Evolutionary conservation across 306 rosid species (phyloP).

Genomic region (Pueraria montana): DNA sequence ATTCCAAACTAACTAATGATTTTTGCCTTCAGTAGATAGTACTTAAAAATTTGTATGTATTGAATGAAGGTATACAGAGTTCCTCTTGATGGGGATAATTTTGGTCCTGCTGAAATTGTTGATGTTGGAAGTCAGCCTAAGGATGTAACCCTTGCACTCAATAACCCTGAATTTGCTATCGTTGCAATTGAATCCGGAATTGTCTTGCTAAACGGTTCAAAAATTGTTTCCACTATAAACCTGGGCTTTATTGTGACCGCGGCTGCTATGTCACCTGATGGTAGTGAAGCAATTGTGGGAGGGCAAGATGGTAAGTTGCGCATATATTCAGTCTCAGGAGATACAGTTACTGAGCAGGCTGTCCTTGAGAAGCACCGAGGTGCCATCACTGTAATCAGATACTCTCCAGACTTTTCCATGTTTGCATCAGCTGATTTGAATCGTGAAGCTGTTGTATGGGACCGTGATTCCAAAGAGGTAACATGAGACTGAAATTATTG

Average conservation of each 20-base stretch:
- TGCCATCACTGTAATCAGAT: constrained; percentile 79
- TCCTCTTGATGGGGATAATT: constrained; percentile 69
- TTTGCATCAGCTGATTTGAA: constrained; percentile 96
- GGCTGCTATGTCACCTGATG: constrained; percentile 84
- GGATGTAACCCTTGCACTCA: constrained; percentile 82
- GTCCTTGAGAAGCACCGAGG: constrained; percentile 98
- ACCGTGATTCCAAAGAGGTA: constrained; percentile 81
- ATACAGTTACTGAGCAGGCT: constrained; percentile 70
- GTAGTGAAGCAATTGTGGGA: constrained; percentile 90
- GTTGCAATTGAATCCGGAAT: constrained; percentile 87
- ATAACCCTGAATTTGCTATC: constrained; percentile 75
- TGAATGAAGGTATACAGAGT: constrained; percentile 80
- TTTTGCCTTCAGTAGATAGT: constrained; percentile 25
- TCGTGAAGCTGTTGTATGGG: constrained; percentile 99
- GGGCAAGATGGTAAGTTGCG: constrained; percentile 94
- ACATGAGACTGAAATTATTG: constrained; percentile 32
- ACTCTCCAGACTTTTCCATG: constrained; percentile 95
- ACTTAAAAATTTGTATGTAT: constrained; percentile 21
- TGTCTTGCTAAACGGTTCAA: constrained; percentile 80
- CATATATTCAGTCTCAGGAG: constrained; percentile 80
- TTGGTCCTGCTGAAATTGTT: constrained; percentile 77
- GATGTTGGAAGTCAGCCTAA: constrained; percentile 98
- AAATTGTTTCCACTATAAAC: constrained; percentile 66
- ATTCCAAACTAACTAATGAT: constrained; percentile 17
- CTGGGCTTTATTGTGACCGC: constrained; percentile 87